Conservation (phyloP, 1,284 basidiomycete genomes). For the Cutaneotrichosporon sp. region DNA sequence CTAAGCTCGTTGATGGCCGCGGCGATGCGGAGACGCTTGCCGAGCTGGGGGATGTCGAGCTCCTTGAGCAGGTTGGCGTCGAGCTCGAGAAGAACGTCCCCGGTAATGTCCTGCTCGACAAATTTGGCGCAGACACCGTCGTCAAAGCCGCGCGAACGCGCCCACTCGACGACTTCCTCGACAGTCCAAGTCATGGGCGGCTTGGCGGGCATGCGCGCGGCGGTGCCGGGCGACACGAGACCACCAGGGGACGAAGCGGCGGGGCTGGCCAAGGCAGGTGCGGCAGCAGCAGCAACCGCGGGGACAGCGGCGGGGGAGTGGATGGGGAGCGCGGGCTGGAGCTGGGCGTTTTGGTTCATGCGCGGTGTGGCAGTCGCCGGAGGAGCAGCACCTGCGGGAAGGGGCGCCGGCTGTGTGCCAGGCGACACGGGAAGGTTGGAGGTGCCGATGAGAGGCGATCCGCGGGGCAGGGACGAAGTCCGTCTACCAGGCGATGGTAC, state of each 20-base stretch:
- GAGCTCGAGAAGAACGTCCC: constrained; percentile 92
- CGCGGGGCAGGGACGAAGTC: constrained; percentile 3
- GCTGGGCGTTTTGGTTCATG: constrained; percentile 1
- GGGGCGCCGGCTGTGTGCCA: background rate
- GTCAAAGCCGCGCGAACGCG: constrained; percentile 81
- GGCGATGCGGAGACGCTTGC: constrained; percentile 88
- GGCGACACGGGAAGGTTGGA: background rate
- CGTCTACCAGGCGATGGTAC: background rate
- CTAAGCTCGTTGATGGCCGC: constrained; percentile 92
- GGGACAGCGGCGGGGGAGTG: constrained; percentile 1
- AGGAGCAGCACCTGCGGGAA: background rate
- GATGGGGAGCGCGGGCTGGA: constrained; percentile 13
- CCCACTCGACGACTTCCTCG: constrained; percentile 88
- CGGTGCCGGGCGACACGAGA: constrained; percentile 9
- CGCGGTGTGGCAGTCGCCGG: background rate
- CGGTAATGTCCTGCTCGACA: constrained; percentile 89
- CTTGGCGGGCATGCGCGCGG: constrained; percentile 15
- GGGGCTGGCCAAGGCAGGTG: background rate
- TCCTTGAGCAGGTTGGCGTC: constrained; percentile 93
- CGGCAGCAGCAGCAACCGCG: background rate
- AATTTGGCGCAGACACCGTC: constrained; percentile 81
- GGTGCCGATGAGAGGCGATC: background rate
- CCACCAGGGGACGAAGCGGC: constrained; percentile 6
- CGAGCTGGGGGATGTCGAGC: constrained; percentile 91
- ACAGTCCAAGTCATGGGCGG: constrained; percentile 76